Conservation (phyloP, 352 stramenopile genomes). For the Peronospora belbahrii region DNA sequence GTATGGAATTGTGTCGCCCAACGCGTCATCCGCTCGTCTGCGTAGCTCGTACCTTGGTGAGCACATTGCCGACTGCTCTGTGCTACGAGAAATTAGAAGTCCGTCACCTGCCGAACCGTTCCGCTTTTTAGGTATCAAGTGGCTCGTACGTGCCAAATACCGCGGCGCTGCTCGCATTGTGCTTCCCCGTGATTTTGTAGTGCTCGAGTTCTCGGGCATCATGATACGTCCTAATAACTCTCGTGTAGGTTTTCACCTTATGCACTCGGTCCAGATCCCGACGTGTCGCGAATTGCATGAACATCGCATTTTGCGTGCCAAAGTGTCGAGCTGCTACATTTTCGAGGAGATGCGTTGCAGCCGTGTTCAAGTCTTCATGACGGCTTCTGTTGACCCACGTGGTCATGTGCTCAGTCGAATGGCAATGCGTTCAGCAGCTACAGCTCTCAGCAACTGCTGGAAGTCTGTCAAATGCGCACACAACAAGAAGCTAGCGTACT, state of each 20-base stretch:
- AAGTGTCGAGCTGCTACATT: slow-evolving; percentile 44
- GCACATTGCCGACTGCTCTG: slow-evolving; percentile 38
- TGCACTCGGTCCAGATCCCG: slow-evolving; percentile 42
- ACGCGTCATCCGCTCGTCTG: slow-evolving; percentile 27
- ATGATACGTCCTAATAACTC: slow-evolving; percentile 41
- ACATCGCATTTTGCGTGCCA: slow-evolving; percentile 35
- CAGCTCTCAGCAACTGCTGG: slow-evolving; percentile 51
- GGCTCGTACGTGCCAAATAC: slow-evolving; percentile 39
- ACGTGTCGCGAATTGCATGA: slow-evolving; percentile 31
- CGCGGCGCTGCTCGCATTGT: slow-evolving; percentile 30
- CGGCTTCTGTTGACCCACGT: slow-evolving; percentile 37
- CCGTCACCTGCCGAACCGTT: slow-evolving; percentile 36
- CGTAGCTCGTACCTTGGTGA: slow-evolving; percentile 45
- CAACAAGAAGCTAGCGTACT: slow-evolving; percentile 63
- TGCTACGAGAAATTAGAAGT: slow-evolving; percentile 36
- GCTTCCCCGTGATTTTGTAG: slow-evolving; percentile 39
- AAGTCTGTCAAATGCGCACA: slow-evolving; percentile 54
- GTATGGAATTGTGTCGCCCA: slow-evolving; percentile 43
- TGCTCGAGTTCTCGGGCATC: slow-evolving; percentile 45
- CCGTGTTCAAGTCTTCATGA: slow-evolving; percentile 60
- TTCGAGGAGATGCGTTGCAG: slow-evolving; percentile 46
- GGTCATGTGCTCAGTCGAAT: slow-evolving; percentile 38
- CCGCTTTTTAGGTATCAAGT: slow-evolving; percentile 52
- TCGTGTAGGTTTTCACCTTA: slow-evolving; percentile 44
- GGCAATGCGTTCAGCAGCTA: slow-evolving; percentile 34